These are phyloP conservation scores for Paecilomyces variotii DNA, from an alignment of 2,329 filamentous ascomycete species.

Conservation along the genomic window DNA sequence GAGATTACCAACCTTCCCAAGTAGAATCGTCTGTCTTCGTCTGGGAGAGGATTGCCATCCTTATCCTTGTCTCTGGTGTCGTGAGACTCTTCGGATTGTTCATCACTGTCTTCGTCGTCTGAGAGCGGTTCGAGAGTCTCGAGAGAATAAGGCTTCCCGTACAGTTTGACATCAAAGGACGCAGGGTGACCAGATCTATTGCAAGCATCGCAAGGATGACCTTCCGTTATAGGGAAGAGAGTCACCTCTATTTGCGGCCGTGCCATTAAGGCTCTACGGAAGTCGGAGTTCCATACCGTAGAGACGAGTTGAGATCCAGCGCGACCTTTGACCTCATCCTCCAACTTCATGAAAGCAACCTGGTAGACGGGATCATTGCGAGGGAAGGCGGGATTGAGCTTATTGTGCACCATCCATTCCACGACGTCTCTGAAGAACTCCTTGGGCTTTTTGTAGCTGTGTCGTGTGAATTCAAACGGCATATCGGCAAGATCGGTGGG, in stretches of 20 bases:
- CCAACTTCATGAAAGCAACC: slow-evolving; percentile 62
- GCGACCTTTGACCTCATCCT: slow-evolving; percentile 61
- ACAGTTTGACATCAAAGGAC: slow-evolving; percentile 55
- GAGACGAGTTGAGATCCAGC: slow-evolving; percentile 65
- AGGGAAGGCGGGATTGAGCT: slow-evolving; percentile 63
- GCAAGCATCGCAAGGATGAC: slow-evolving; percentile 59
- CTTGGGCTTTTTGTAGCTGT: slow-evolving; percentile 58
- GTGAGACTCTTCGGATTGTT: slow-evolving; percentile 24
- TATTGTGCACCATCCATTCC: slow-evolving; percentile 75
- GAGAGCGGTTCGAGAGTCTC: slow-evolving; percentile 57
- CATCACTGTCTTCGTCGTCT: slow-evolving; percentile 38
- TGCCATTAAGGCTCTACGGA: slow-evolving; percentile 57
- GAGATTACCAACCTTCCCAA: slow-evolving; percentile 39
- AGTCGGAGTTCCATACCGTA: slow-evolving; percentile 59
- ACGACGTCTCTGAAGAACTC: slow-evolving; percentile 67
- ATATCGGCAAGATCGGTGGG: slow-evolving; percentile 46
- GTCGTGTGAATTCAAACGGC: slow-evolving; percentile 61
- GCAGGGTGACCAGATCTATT: slow-evolving; percentile 62
- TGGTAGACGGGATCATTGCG: slow-evolving; percentile 56
- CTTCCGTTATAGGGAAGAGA: slow-evolving; percentile 34
- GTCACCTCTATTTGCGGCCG: slow-evolving; percentile 54
- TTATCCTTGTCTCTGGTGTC: slow-evolving; percentile 31
- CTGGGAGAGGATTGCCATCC: slow-evolving; percentile 39
- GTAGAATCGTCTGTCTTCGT: slow-evolving; percentile 41
- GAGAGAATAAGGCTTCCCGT: slow-evolving; percentile 58